Conservation (phyloP, 495 filamentous ascomycete genomes). For the Acidomyces sp. region DNA sequence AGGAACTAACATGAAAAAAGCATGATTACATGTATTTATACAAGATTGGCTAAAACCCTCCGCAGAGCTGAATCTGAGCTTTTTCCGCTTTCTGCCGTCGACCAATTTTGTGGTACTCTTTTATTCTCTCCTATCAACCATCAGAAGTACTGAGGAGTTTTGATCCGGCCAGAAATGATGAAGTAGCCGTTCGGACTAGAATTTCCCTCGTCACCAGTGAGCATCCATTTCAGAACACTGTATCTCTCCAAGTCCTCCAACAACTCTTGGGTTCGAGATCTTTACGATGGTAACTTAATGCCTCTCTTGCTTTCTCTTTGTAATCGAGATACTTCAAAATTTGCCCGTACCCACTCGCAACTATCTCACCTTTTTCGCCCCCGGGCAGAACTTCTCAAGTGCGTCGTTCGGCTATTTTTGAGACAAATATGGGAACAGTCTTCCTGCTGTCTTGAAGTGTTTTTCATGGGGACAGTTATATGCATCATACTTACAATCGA, state of each 20-base stretch:
- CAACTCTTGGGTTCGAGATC: constrained; percentile 13
- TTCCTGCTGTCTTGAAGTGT: constrained; percentile 16
- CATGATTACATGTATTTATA: no score
- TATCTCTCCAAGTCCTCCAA: constrained; percentile 7
- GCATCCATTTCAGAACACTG: constrained; percentile 20
- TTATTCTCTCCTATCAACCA: constrained; percentile 15
- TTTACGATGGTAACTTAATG: constrained; percentile 14
- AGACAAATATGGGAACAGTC: constrained; percentile 18
- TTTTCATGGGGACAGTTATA: constrained; percentile 21
- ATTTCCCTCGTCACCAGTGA: constrained; percentile 23
- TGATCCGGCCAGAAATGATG: constrained; percentile 21
- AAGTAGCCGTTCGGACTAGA: constrained; percentile 21
- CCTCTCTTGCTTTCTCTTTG: constrained; percentile 17
- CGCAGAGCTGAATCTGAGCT: constrained; percentile 19
- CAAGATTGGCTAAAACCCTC: constrained; percentile 12
- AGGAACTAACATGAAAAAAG: no score
- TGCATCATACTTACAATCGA: constrained; percentile 21
- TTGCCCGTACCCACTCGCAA: constrained; percentile 18
- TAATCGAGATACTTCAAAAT: constrained; percentile 19
- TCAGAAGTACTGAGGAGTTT: constrained; percentile 18
- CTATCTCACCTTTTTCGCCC: constrained; percentile 22
- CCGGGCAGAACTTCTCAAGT: constrained; percentile 16
- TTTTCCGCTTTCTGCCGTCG: constrained; percentile 22
- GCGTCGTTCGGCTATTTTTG: constrained; percentile 19
- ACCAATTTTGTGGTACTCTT: constrained; percentile 16